A percentile compares a stretch with the other conserved stretches of the same genome.
These are phyloP conservation scores for Conticribra guillardii DNA, from an alignment of 108 stramenopile genomes.

Conservation along the genomic window DNA sequence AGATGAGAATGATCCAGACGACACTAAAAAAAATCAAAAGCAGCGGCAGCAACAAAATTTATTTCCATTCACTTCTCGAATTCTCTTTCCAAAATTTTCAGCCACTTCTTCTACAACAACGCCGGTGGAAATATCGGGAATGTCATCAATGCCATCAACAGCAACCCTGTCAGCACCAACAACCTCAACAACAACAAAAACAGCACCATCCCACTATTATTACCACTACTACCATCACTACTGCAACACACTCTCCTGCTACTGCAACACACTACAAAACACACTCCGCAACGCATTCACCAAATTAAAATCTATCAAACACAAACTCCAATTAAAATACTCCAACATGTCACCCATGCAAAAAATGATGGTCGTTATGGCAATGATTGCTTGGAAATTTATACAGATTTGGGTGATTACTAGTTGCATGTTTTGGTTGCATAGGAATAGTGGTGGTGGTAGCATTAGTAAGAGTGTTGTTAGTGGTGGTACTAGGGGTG, in stretches of 20 bases:
- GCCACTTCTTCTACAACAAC: too few species aligned
- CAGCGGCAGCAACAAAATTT: too few species aligned
- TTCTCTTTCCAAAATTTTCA: too few species aligned
- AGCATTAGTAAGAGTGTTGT: neutral
- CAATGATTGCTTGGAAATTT: constrained; percentile 7
- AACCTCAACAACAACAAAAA: too few species aligned
- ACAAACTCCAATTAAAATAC: neutral
- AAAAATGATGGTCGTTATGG: neutral
- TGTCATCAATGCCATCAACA: too few species aligned
- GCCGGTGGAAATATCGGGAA: too few species aligned
- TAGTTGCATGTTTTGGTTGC: neutral
- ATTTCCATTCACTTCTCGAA: too few species aligned
- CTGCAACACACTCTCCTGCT: neutral
- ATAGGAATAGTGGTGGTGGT: neutral
- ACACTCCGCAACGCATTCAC: neutral
- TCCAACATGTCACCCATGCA: neutral
- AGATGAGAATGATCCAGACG: too few species aligned
- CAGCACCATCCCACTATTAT: too few species aligned
- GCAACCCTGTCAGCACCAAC: too few species aligned
- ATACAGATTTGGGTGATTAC: constrained; percentile 4
- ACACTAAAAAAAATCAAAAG: too few species aligned
- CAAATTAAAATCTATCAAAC: neutral
- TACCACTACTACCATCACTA: too few species aligned
- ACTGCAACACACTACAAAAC: neutral
- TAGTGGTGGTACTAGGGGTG: neutral